Evolutionary conservation across 2,329 filamentous ascomycete species (phyloP).

Genomic region (Sphaerulina vaccinii): DNA sequence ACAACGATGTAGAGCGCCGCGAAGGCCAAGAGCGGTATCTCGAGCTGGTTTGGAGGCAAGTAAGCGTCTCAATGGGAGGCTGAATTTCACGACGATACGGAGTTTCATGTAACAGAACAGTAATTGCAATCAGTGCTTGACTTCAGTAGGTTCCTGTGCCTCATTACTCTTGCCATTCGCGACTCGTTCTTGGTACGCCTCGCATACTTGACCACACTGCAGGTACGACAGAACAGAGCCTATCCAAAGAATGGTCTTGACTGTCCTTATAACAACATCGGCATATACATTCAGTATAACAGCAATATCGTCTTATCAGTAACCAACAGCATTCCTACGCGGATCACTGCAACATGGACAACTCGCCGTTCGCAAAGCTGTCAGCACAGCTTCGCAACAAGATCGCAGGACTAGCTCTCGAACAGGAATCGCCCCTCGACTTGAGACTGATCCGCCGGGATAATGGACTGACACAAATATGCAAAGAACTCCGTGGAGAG

Average conservation of each 20-base stretch:
- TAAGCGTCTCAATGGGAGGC: conserved; percentile 14
- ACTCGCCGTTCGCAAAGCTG: neutral
- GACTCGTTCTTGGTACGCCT: neutral
- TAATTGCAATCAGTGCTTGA: neutral
- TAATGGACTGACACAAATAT: too few species aligned
- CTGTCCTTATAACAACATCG: too few species aligned
- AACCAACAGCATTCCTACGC: neutral
- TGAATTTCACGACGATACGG: conserved; percentile 4
- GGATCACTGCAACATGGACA: neutral
- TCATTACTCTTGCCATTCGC: neutral
- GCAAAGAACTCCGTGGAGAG: too few species aligned
- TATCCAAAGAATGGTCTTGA: too few species aligned
- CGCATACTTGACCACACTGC: neutral
- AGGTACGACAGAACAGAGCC: neutral
- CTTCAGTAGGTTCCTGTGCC: neutral
- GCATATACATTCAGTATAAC: too few species aligned
- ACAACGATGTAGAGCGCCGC: conserved; percentile 56
- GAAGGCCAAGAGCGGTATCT: conserved; percentile 80
- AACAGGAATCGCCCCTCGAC: neutral
- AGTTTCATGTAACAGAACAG: conserved; percentile 9
- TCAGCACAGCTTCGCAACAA: neutral
- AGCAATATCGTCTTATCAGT: too few species aligned
- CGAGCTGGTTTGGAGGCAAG: conserved; percentile 76
- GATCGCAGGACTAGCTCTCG: neutral
- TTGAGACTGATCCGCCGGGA: too few species aligned